Base-by-base conservation (phyloP, 495 filamentous ascomycete species). In the Trichoderma parareesei region DNA sequence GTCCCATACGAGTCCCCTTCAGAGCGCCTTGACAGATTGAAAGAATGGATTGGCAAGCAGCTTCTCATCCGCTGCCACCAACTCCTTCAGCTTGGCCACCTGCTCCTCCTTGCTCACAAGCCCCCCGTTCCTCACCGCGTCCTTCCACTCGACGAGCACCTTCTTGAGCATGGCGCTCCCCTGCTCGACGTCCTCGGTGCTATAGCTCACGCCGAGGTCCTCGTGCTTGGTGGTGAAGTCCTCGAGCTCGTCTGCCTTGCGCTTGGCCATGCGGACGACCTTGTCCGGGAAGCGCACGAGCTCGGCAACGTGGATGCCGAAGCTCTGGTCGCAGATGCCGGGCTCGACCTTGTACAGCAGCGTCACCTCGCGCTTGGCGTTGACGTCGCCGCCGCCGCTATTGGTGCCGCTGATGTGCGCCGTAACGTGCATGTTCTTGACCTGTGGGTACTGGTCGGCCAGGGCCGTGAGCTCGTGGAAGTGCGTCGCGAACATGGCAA, bases 261-360 rank as follows among this genome's bases (percentile, higher is more conserved):
- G 85, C 77, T 95, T 96, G 37, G 94, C 94, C 94, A 98, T 99
- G 69, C 92, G 92, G 63, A 99, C 90, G 5, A 99, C 94, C 76
- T 98, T 99, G 63, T 90, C 86, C 3, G 94, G 94, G 80, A 99
- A 99, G n/a, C 93, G 85, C 9, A 99, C 94, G 1, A 99, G 85
- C 78, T 99, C 94, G 10, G 94, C 94, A 13, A 99, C 94, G 74
- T 98, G 94, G 72, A 98, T 98, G 69, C 94, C 94, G 76, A 98
- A 98, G 44, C 87, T 91, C 74, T 98, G 94, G 73, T 99, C 94
- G 78, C 92, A 96, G 69, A 98, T 88, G 44, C 94, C 95, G 5
- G 91, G 90, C 68, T 93, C 90, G 53, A 98, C 92, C 73, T 95
- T 96, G 79, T 98, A 98, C 1, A 98, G 85, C 4, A 98, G 83